phyloP scores from a whole-genome alignment of 768 basidiomycete species.

The Kwoniella heveanensis region DNA sequence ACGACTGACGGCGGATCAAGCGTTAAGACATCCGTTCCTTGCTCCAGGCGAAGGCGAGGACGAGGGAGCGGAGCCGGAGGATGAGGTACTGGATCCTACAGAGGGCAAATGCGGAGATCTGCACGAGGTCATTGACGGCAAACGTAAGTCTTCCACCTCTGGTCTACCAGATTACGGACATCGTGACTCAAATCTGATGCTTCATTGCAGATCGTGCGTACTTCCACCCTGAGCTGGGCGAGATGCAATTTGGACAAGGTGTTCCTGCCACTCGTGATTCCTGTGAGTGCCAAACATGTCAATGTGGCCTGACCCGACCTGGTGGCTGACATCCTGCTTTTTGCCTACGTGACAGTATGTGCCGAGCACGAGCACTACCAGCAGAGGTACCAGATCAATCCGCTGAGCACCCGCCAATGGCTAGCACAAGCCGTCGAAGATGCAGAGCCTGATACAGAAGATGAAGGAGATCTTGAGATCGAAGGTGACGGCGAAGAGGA shows the following conservation, averaged over 20 bases:
- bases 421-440: conserved; percentile 17
- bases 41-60: conserved; percentile 57
- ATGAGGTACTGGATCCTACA: conserved; percentile 22
- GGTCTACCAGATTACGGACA: too few relatives aligned
- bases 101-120: conserved; percentile 40
- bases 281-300: too few relatives aligned
- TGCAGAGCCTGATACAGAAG: not conserved
- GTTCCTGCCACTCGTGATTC: conserved; percentile 22
- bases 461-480: not conserved
- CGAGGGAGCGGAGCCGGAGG: conserved; percentile 15
- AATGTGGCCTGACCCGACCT: too few relatives aligned
- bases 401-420: conserved; percentile 22
- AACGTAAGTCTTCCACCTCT: conserved; percentile 35
- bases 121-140: conserved; percentile 29
- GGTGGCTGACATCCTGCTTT: too few relatives aligned
- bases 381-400: conserved; percentile 34
- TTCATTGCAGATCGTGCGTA: conserved; percentile 34
- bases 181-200: too few relatives aligned
- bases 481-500: conserved; percentile 20
- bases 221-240: conserved; percentile 25
- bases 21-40: conserved; percentile 79
- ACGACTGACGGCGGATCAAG: conserved; percentile 73
- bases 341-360: conserved; percentile 29
- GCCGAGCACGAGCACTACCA: conserved; percentile 49
- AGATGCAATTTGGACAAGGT: conserved; percentile 47